A percentile compares a stretch with the other conserved stretches of the same genome.
Conservation (phyloP, 2,329 filamentous ascomycete species). For the Gyromitra esculenta region DNA sequence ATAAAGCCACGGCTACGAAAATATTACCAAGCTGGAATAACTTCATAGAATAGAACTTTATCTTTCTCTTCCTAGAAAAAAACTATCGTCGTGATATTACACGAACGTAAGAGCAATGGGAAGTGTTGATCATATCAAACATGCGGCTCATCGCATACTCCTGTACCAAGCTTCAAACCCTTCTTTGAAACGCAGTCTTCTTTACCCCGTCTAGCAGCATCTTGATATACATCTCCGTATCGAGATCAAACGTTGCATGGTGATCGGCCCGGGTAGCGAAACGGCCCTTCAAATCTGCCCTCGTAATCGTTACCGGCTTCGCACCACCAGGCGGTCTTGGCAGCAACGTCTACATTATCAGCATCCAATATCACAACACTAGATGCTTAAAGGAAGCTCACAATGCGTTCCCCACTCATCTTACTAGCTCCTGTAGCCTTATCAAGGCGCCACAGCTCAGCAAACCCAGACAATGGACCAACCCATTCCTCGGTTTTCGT, state of each 20-base stretch:
- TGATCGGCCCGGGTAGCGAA: not conserved
- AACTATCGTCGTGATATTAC: too few relatives aligned
- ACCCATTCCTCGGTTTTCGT: not conserved
- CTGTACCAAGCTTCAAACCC: not conserved
- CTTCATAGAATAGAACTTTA: too few relatives aligned
- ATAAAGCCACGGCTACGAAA: too few relatives aligned
- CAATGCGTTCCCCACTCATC: not conserved
- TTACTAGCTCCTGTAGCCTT: not conserved
- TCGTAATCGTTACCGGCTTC: constrained; percentile 1
- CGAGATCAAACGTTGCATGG: not conserved
- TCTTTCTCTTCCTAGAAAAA: too few relatives aligned
- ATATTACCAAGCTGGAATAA: too few relatives aligned
- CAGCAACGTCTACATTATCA: not conserved
- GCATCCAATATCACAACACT: not conserved
- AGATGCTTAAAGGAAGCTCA: not conserved
- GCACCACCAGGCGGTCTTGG: not conserved
- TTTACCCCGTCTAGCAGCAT: not conserved
- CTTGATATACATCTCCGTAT: not conserved
- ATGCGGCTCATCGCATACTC: too few relatives aligned
- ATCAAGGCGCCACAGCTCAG: constrained; percentile 2
- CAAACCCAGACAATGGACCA: constrained; percentile 9
- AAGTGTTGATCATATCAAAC: too few relatives aligned
- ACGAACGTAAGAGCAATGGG: too few relatives aligned
- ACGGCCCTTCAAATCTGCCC: constrained; percentile 1
- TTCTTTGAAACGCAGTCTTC: constrained; percentile 8